These are phyloP conservation scores for Backusella macrospora DNA, from an alignment of 192 early-diverging fungal genomes.

Conservation along the genomic window DNA sequence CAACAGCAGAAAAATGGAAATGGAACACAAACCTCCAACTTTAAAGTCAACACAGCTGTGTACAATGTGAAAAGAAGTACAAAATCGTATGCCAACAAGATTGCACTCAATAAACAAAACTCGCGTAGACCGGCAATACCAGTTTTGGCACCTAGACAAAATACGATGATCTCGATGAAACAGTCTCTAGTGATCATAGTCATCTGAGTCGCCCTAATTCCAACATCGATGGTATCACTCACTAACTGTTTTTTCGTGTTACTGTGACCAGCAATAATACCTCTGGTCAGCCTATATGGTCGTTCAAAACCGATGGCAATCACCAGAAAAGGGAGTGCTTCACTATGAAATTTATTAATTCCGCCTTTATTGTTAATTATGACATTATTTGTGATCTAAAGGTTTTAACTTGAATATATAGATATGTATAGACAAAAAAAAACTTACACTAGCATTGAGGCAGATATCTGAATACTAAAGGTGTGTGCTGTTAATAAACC, in stretches of 20 bases:
- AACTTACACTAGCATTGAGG: slow-evolving; percentile 56
- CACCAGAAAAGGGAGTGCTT: slow-evolving; percentile 89
- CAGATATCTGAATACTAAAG: slow-evolving; percentile 66
- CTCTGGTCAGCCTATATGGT: slow-evolving; percentile 77
- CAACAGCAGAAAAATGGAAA: slow-evolving; percentile 20
- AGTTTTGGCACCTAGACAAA: slow-evolving; percentile 76
- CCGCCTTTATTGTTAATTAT: background rate
- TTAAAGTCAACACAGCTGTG: slow-evolving; percentile 81
- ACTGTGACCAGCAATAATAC: slow-evolving; percentile 58
- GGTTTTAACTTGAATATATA: background rate
- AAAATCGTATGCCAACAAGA: slow-evolving; percentile 82
- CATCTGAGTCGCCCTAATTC: slow-evolving; percentile 65
- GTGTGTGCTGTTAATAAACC: slow-evolving; percentile 66
- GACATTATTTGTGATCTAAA: background rate
- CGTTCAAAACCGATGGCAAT: slow-evolving; percentile 91
- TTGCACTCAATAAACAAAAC: slow-evolving; percentile 78
- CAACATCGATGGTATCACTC: slow-evolving; percentile 63
- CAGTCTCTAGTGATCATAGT: slow-evolving; percentile 73
- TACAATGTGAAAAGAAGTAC: slow-evolving; percentile 85
- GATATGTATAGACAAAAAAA: background rate
- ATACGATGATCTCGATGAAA: slow-evolving; percentile 79
- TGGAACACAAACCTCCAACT: slow-evolving; percentile 68
- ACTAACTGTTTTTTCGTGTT: slow-evolving; percentile 43
- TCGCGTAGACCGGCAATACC: slow-evolving; percentile 76
- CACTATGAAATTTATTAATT: slow-evolving; percentile 41